Conservation (phyloP, 495 filamentous ascomycete species). For the Penicillium odoratum region DNA sequence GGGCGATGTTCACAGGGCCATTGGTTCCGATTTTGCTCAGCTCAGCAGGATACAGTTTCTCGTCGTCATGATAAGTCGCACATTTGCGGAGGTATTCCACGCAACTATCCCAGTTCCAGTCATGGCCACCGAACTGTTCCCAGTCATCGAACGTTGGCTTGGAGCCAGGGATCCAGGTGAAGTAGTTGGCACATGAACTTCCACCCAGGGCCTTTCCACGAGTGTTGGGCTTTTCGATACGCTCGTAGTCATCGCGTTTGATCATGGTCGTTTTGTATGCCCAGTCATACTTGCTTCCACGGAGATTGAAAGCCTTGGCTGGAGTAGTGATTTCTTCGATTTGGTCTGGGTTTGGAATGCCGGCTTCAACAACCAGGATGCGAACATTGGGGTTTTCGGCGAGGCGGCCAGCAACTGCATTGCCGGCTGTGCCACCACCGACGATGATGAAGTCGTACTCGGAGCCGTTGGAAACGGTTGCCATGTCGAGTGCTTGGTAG, state of each 20-base stretch:
- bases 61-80: constrained; percentile 57
- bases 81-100: constrained; percentile 56
- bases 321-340: constrained; percentile 47
- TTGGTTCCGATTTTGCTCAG: constrained; percentile 49
- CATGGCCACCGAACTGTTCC: constrained; percentile 52
- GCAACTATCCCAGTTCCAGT: constrained; percentile 57
- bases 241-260: constrained; percentile 58
- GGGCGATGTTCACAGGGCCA: constrained; percentile 55
- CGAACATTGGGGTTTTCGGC: constrained; percentile 54
- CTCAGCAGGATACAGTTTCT: constrained; percentile 34
- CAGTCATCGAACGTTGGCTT: constrained; percentile 58
- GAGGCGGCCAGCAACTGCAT: constrained; percentile 58
- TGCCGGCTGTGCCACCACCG: constrained; percentile 61
- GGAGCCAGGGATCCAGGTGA: constrained; percentile 56
- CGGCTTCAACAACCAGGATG: constrained; percentile 59
- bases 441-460: constrained; percentile 41
- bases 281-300: constrained; percentile 56
- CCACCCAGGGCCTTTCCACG: constrained; percentile 58
- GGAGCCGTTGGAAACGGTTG: constrained; percentile 25
- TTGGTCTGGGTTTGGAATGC: constrained; percentile 40
- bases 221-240: constrained; percentile 61
- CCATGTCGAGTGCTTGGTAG: constrained; percentile 15
- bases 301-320: constrained; percentile 41
- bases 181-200: constrained; percentile 52
- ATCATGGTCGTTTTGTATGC: constrained; percentile 63